A percentile compares a stretch with the other conserved stretches of the same genome.
Evolutionary conservation across 129 eudicot species (phyloP).

Genomic region (Saussurea involucrata): DNA sequence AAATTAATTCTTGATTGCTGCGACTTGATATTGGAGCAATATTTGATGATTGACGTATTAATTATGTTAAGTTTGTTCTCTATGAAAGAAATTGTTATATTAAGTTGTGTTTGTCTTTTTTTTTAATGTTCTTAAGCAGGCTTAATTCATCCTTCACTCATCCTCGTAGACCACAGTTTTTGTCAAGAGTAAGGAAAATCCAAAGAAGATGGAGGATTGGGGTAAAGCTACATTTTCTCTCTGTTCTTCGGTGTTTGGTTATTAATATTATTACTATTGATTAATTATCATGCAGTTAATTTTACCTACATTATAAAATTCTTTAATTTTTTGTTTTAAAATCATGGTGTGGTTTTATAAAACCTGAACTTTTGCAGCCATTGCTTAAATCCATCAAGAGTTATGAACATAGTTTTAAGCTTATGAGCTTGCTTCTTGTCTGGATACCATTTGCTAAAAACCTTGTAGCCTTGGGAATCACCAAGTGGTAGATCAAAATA

Average conservation of each 20-base stretch:
- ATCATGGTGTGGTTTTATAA: neutral
- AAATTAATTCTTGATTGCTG: neutral
- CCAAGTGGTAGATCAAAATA: neutral
- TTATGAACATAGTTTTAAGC: neutral
- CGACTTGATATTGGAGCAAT: constrained; percentile 1
- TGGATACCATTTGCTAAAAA: neutral
- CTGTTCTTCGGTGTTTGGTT: neutral
- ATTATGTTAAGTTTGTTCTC: neutral
- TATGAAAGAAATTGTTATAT: neutral
- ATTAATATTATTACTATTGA: neutral
- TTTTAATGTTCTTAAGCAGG: constrained; percentile 2
- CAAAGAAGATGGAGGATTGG: constrained; percentile 66
- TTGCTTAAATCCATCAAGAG: neutral
- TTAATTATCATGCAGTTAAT: neutral
- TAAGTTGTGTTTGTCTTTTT: neutral
- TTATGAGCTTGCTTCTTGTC: neutral
- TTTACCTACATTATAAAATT: neutral
- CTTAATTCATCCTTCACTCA: neutral
- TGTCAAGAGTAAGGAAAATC: neutral
- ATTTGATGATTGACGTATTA: neutral
- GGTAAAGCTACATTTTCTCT: constrained; percentile 29
- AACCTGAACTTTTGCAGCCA: neutral
- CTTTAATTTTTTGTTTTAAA: neutral
- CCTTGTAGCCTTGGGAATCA: neutral
- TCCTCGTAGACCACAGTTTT: neutral